Evolutionary conservation across 2,329 filamentous ascomycete species (phyloP).

Genomic region (Cylindrodendrum hubeiense): DNA sequence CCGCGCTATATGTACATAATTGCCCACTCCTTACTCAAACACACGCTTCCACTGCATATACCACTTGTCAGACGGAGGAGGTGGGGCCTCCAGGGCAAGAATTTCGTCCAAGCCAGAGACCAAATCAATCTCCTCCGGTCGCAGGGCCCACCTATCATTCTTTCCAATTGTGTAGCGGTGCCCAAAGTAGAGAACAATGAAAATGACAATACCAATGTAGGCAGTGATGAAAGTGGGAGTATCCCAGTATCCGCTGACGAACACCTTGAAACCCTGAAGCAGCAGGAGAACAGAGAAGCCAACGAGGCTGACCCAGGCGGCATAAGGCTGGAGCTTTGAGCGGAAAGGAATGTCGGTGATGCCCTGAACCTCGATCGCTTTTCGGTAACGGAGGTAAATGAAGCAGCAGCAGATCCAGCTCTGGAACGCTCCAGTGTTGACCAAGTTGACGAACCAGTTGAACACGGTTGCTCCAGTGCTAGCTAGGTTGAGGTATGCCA

Average conservation of each 20-base stretch:
- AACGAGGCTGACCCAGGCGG: constrained; percentile 14
- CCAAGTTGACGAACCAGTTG: constrained; percentile 32
- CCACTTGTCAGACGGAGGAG: constrained; percentile 16
- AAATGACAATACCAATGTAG: constrained; percentile 26
- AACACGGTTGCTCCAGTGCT: constrained; percentile 20
- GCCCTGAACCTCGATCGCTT: constrained; percentile 19
- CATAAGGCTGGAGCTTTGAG: constrained; percentile 21
- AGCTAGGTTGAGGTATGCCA: constrained; percentile 27
- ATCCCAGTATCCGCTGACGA: constrained; percentile 23
- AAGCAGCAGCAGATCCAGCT: constrained; percentile 30
- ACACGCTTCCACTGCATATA: constrained; percentile 14
- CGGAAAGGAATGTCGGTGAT: constrained; percentile 23
- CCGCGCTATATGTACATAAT: no score
- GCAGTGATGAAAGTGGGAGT: constrained; percentile 20
- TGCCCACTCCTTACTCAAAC: constrained; percentile 16
- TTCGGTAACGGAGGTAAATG: constrained; percentile 28
- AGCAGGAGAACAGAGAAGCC: constrained; percentile 19
- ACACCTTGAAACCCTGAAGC: constrained; percentile 26
- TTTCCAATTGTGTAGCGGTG: constrained; percentile 17
- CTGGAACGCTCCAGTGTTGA: constrained; percentile 27
- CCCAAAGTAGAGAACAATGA: constrained; percentile 18
- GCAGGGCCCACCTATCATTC: constrained; percentile 5
- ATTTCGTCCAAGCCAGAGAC: constrained; percentile 16
- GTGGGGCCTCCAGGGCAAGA: constrained; percentile 13
- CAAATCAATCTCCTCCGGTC: constrained; percentile 20